Conservation (phyloP, 2,329 filamentous ascomycete genomes). For the Phialophora macrospora region DNA sequence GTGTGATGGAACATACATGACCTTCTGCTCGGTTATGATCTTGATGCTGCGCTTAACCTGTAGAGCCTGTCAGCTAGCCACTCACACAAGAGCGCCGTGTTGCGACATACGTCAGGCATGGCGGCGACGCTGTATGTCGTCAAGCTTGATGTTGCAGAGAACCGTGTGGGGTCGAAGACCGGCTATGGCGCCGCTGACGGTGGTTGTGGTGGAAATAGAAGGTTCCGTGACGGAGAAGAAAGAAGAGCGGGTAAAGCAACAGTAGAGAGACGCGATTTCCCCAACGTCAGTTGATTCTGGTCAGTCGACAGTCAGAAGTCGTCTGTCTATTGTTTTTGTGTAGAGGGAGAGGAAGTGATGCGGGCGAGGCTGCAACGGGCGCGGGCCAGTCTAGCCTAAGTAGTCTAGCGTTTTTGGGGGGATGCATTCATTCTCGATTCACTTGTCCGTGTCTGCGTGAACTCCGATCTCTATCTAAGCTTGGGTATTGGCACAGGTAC, state of each 20-base stretch:
- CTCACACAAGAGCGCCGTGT: neutral
- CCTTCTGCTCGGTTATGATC: conserved; percentile 87
- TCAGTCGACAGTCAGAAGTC: neutral
- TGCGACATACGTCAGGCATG: conserved; percentile 36
- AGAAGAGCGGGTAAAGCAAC: neutral
- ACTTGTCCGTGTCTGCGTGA: conserved; percentile 7
- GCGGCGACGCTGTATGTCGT: conserved; percentile 15
- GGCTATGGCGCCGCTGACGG: conserved; percentile 1
- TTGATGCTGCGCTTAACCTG: conserved; percentile 84
- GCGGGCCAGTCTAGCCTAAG: neutral
- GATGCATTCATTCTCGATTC: conserved; percentile 5
- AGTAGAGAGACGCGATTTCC: neutral
- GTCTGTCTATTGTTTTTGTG: neutral
- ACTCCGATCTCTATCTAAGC: conserved; percentile 23
- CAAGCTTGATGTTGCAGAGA: neutral
- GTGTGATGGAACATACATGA: conserved; percentile 69
- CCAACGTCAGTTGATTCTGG: neutral
- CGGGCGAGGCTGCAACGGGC: neutral
- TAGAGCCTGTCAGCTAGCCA: conserved; percentile 1
- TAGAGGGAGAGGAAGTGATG: neutral
- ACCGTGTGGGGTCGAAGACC: conserved; percentile 9
- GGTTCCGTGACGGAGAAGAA: neutral
- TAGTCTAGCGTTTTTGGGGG: neutral
- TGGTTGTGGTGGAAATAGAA: neutral
- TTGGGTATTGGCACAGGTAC: conserved; percentile 4